A percentile compares a stretch with the other conserved stretches of the same genome.
phyloP scores from a whole-genome alignment of 176 grass and related monocot species.

The Stipa capillata region DNA sequence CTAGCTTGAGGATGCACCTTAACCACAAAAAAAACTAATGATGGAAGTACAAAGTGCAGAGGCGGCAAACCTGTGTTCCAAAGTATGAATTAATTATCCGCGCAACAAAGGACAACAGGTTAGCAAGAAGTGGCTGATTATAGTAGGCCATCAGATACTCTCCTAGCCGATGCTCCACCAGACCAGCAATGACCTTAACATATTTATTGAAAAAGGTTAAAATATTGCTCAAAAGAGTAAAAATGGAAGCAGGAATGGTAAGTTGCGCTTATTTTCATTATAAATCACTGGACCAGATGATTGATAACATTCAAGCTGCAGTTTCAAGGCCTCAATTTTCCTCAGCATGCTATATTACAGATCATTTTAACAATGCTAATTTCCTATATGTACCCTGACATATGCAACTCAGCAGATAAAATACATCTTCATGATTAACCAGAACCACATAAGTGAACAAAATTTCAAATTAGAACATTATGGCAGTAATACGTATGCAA shows the following conservation, averaged over 20 bases:
- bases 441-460: background rate
- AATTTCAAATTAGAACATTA: background rate
- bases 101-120: conserved; percentile 60
- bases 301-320: background rate
- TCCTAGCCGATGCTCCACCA: conserved; percentile 88
- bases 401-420: background rate
- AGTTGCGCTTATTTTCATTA: background rate
- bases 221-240: background rate
- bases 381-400: background rate
- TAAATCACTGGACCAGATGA: no score
- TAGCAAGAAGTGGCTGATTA: conserved; percentile 66
- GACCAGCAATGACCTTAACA: conserved; percentile 87
- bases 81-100: conserved; percentile 92
- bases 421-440: background rate
- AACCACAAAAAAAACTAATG: background rate
- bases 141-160: conserved; percentile 70
- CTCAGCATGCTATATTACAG: background rate
- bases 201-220: background rate
- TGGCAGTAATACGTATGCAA: background rate
- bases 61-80: conserved; percentile 82
- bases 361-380: background rate
- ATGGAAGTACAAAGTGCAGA: background rate
- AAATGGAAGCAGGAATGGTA: background rate
- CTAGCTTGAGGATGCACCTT: background rate
- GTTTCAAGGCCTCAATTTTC: background rate